Evolutionary conservation across 345 rosid genomes (phyloP), one percentile per base, ranked within the genome.

Genomic region (Orychophragmus violaceus): DNA sequence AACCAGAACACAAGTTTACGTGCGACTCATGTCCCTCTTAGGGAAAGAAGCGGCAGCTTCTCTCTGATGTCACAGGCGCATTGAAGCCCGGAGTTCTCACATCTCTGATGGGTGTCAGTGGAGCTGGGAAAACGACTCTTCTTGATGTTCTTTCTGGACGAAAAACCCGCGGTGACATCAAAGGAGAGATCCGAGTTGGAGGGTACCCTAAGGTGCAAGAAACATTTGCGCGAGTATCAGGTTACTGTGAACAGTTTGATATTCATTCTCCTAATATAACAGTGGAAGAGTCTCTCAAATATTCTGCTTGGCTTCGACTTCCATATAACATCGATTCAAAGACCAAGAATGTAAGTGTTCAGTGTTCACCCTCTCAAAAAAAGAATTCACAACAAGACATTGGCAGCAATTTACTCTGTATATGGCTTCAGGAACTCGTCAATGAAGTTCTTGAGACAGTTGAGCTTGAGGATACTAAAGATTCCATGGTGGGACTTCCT

Each of bases 121-220:
- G 89, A 36, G 87, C 92, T 2, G 87, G 92, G 3, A 87, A 87
- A 61, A 87, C 87, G 59, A 87, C 92, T 8, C 74, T 87, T 12
- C 70, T 87, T 75, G 92, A 87, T 77, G 89, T 87, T 25, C 81
- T 87, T 35, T 82, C 86, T 9, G 87, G 93, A 48, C 77, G 89
- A 52, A 83, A 87, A 69, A 84, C 87, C 3, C 66, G 75, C 1
- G 87, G 93, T 19, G 39, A 18, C 10, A 77, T 82, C 8, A 72
- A 81, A 74, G 93, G 89, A 24, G 81, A 81, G n/a, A 77, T 82
- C 41, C 77, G 60, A 48, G 84, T 84, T 30, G 83, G 84, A 42
- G 93, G 89, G 37, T 77, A 67, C 30, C 83, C 76, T 3, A 84
- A 87, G 66, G 77, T 74, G 46, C 93, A 87, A 74, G 82, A 80